Evolutionary conservation across 331 rosid species (phyloP).

Genomic region (Saraca asoca): DNA sequence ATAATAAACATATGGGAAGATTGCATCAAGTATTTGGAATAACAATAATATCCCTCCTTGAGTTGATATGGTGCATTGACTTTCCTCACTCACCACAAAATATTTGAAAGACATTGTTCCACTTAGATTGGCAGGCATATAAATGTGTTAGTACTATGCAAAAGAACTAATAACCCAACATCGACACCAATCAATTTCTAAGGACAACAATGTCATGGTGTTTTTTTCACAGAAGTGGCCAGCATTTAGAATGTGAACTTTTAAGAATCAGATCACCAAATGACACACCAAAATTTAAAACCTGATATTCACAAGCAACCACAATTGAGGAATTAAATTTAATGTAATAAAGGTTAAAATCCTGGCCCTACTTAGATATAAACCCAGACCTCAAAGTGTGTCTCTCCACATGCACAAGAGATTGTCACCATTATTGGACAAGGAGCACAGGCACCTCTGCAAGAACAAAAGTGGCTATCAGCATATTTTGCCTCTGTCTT

Average conservation of each 20-base stretch:
- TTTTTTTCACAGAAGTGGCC: slow-evolving; percentile 6
- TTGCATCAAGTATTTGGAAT: slow-evolving; percentile 14
- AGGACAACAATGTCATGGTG: not conserved
- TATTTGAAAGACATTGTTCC: not conserved
- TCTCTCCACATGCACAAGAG: slow-evolving; percentile 85
- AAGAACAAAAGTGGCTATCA: slow-evolving; percentile 42
- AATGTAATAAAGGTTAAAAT: slow-evolving; percentile 17
- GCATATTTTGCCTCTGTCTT: slow-evolving; percentile 1
- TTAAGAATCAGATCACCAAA: slow-evolving; percentile 3
- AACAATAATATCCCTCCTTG: not conserved
- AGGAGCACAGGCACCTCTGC: slow-evolving; percentile 98
- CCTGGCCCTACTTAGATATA: slow-evolving; percentile 19
- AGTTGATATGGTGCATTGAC: slow-evolving; percentile 24
- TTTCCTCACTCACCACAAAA: slow-evolving; percentile 1
- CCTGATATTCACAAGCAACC: slow-evolving; percentile 30
- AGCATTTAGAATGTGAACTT: slow-evolving; percentile 16
- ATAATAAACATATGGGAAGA: slow-evolving; percentile 4
- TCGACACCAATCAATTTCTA: slow-evolving; percentile 1
- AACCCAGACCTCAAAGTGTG: slow-evolving; percentile 82
- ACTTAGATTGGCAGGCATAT: slow-evolving; percentile 1
- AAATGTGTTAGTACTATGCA: not conserved
- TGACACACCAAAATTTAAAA: not conserved
- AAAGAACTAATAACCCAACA: not conserved
- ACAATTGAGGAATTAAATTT: slow-evolving; percentile 21
- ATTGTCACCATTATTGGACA: slow-evolving; percentile 96